Conservation (phyloP, 805 yeast genomes). For the Groenewaldozyma salmanticensis region DNA sequence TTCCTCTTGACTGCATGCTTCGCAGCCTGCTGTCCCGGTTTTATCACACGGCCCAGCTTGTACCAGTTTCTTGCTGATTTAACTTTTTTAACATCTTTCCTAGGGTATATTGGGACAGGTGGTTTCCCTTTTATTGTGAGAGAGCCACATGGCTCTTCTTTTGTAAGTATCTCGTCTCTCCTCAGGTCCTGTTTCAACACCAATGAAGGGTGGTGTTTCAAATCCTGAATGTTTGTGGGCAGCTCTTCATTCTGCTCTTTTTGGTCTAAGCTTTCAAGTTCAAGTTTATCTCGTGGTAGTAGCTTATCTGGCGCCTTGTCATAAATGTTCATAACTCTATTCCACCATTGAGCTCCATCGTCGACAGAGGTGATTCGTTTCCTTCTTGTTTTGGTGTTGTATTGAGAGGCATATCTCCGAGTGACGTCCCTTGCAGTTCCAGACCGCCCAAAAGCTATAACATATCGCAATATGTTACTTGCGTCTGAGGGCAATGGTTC, state of each 20-base stretch:
- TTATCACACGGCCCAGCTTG: constrained; percentile 64
- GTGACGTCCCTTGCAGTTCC: constrained; percentile 76
- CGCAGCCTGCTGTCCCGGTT: constrained; percentile 58
- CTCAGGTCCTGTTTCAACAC: constrained; percentile 68
- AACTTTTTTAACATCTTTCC: constrained; percentile 53
- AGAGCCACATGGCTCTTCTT: constrained; percentile 66
- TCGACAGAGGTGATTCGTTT: constrained; percentile 57
- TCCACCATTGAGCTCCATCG: constrained; percentile 54
- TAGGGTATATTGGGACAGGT: constrained; percentile 39
- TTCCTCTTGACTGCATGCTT: constrained; percentile 32
- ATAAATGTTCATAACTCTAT: constrained; percentile 29
- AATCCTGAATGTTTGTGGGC: constrained; percentile 76
- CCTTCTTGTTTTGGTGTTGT: constrained; percentile 65
- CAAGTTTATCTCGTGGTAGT: constrained; percentile 32
- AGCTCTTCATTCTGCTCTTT: constrained; percentile 71
- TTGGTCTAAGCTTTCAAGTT: constrained; percentile 49
- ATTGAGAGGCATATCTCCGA: constrained; percentile 62
- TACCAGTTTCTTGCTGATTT: constrained; percentile 82
- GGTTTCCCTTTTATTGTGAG: constrained; percentile 37
- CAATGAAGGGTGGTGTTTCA: constrained; percentile 78
- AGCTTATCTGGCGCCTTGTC: constrained; percentile 11
- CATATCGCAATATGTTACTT: constrained; percentile 59
- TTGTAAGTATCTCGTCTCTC: constrained; percentile 61
- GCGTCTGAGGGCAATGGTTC: constrained; percentile 64
- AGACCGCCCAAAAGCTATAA: constrained; percentile 59